A percentile compares a stretch with the other conserved stretches of the same genome.
These are phyloP conservation scores for Phylloporus sp. DNA, from an alignment of 1,284 basidiomycete genomes.

Conservation along the genomic window DNA sequence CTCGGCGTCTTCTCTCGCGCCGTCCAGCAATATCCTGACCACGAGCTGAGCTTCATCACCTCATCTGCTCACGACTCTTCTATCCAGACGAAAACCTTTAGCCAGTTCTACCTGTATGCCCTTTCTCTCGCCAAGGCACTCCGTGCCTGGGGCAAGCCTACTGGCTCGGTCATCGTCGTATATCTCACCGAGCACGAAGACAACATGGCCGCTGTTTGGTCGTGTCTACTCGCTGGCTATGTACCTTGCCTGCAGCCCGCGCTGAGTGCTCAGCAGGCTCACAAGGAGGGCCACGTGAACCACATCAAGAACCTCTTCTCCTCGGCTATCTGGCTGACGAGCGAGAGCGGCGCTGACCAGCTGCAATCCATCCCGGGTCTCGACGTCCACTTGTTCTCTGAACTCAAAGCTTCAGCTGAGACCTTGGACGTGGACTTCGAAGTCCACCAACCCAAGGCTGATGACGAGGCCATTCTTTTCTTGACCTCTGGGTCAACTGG, in stretches of 20 bases:
- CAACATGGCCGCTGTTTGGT: slow-evolving; percentile 38
- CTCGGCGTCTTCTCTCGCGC: slow-evolving; percentile 4
- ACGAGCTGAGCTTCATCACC: slow-evolving; percentile 36
- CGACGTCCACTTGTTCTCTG: slow-evolving; percentile 33
- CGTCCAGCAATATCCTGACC: slow-evolving; percentile 10
- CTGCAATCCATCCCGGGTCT: slow-evolving; percentile 29
- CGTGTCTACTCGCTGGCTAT: slow-evolving; percentile 36
- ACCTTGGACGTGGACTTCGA: slow-evolving; percentile 18
- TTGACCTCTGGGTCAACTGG: slow-evolving; percentile 39
- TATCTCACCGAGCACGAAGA: slow-evolving; percentile 41
- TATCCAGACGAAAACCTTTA: slow-evolving; percentile 34
- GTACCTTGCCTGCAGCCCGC: slow-evolving; percentile 38
- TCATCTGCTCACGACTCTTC: slow-evolving; percentile 38
- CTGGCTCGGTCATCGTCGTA: slow-evolving; percentile 32
- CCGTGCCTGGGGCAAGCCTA: slow-evolving; percentile 29
- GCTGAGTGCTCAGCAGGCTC: slow-evolving; percentile 36
- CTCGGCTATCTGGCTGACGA: slow-evolving; percentile 34
- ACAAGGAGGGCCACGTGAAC: slow-evolving; percentile 34
- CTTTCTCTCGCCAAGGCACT: slow-evolving; percentile 30
- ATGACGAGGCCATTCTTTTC: slow-evolving; percentile 38
- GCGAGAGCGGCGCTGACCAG: slow-evolving; percentile 33
- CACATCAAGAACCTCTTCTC: slow-evolving; percentile 31
- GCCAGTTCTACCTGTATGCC: slow-evolving; percentile 29
- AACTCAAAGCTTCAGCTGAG: slow-evolving; percentile 24
- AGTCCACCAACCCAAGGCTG: slow-evolving; percentile 28